phyloP scores from a whole-genome alignment of 768 basidiomycete genomes.

The Suillus ampliporus region DNA sequence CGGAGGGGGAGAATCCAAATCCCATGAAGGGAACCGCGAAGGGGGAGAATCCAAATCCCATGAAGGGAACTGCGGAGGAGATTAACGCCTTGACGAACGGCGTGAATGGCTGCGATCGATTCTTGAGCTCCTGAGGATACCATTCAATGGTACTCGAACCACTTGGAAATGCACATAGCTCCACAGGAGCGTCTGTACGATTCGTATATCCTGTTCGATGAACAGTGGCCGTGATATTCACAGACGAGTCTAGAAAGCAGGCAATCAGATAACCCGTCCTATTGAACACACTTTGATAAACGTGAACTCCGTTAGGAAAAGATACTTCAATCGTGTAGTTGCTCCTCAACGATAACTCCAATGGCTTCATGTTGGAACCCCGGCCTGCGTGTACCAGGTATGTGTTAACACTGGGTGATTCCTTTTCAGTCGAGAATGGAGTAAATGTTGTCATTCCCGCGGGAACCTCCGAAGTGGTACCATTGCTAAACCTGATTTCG shows the following conservation, averaged over 20 bases:
- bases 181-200: conserved; percentile 9
- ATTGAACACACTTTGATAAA: conserved; percentile 5
- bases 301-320: not conserved
- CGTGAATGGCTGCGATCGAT: not conserved
- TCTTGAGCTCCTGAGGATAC: not conserved
- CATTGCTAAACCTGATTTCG: conserved; percentile 21
- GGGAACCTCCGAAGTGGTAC: conserved; percentile 17
- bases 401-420: not conserved
- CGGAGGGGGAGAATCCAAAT: too few species aligned
- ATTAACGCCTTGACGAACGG: not conserved
- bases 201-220: conserved; percentile 12
- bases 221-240: conserved; percentile 4
- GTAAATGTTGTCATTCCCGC: conserved; percentile 11
- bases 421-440: not conserved
- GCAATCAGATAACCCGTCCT: not conserved
- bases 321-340: conserved; percentile 13
- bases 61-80: not conserved
- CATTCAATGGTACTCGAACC: not conserved
- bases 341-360: not conserved
- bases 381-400: not conserved
- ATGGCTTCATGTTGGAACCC: not conserved
- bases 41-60: too few species aligned
- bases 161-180: not conserved
- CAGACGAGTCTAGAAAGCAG: conserved; percentile 1
- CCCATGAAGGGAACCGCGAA: too few species aligned